Evolutionary conservation across 495 filamentous ascomycete genomes (phyloP).

Genomic region (Aspergillus heteromorphus): DNA sequence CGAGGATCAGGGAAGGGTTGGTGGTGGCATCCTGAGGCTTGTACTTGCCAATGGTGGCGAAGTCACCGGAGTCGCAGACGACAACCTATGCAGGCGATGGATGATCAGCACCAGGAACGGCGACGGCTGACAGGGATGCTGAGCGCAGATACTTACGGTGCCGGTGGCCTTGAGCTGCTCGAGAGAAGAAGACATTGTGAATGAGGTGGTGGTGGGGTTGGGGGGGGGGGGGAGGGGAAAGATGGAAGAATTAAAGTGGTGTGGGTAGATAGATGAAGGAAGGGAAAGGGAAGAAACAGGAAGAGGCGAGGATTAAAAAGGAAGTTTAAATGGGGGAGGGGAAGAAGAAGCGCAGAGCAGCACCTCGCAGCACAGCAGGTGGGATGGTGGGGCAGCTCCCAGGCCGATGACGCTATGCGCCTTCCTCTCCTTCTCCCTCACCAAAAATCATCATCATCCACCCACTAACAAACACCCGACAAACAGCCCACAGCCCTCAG

Average conservation of each 20-base stretch:
- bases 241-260: slow-evolving; percentile 5
- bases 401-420: slow-evolving; percentile 13
- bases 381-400: slow-evolving; percentile 14
- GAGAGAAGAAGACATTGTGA: slow-evolving; percentile 76
- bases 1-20: slow-evolving; percentile 97
- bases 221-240: background rate
- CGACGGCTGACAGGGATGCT: slow-evolving; percentile 14
- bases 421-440: background rate
- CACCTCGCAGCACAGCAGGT: slow-evolving; percentile 3
- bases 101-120: slow-evolving; percentile 12
- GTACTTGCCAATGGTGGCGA: slow-evolving; percentile 93
- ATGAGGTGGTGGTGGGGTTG: background rate
- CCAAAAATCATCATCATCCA: slow-evolving; percentile 1
- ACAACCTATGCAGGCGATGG: slow-evolving; percentile 15
- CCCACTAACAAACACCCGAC: background rate
- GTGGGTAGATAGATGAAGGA: slow-evolving; percentile 14
- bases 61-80: slow-evolving; percentile 26
- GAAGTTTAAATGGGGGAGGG: slow-evolving; percentile 27
- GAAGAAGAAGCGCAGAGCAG: slow-evolving; percentile 9
- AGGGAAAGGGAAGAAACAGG: slow-evolving; percentile 15
- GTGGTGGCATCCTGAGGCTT: slow-evolving; percentile 99
- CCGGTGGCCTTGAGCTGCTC: slow-evolving; percentile 95
- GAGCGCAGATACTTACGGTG: slow-evolving; percentile 88
- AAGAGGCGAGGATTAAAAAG: slow-evolving; percentile 8
- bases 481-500: too few relatives aligned